Base-by-base conservation (phyloP, 2,329 filamentous ascomycete species). In the Talaromyces sp. region DNA sequence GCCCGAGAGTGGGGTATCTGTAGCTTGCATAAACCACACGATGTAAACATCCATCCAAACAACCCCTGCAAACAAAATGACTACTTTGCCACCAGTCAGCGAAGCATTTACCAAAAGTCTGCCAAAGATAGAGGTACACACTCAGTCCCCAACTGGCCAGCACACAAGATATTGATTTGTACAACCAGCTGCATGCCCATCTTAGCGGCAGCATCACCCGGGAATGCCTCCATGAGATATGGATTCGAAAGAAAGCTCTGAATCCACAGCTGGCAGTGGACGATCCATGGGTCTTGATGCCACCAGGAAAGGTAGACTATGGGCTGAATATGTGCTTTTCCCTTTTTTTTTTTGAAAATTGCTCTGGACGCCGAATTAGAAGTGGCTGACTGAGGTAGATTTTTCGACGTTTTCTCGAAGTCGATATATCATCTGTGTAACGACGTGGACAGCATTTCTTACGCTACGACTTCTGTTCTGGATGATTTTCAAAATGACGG, bases 401-500 rank as follows among this genome's bases (percentile, higher is more conserved):
- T 92, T 81, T 92, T 92, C 69, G 86, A 86, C 2, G 80, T 92
- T 17, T 93, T 93, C 75, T 88, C 86, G 27, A 87, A 82, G 50
- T 91, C 91, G 72, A 93, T 92, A 65, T 93, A 94, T 75, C 81
- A 83, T 61, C 85, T 95, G 38, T 83, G 89, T 74, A 85, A 85
- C 67, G 85, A 89, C 66, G 73, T 80, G 11, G 73, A 79, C 3
- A 85, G 85, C 64, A 76, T 91, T 54, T 77, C 75, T 46, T 81
- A 84, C 66, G 85, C 88, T 27, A 91, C 89, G 1, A 77, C 75
- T 48, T 81, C 83, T 5, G 89, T 92, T 51, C 79, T 91, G 7
- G 62, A 76, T 21, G 82, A 86, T 66, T 95, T 94, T 68, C 79
- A 83, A 56, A 71, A 73, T 27, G 90, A 94, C 68, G 88, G 89